Evolutionary conservation across 768 basidiomycete species (phyloP).

Genomic region (Xerocomellus dryophilus): DNA sequence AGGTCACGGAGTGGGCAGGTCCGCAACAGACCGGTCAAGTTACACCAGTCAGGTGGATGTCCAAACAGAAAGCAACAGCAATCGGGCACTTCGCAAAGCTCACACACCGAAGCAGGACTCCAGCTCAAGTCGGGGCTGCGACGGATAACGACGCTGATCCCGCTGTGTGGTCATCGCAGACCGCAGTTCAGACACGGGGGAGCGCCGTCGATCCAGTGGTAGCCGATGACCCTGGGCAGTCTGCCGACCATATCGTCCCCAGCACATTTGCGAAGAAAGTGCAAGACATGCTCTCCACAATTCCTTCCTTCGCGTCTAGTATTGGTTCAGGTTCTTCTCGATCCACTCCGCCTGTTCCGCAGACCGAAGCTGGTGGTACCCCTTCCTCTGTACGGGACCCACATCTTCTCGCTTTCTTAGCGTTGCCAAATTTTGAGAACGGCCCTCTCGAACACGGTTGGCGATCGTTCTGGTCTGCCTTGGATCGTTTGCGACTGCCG

Average conservation of each 20-base stretch:
- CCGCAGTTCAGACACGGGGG: background rate
- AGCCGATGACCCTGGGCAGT: slow-evolving; percentile 13
- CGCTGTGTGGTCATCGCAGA: slow-evolving; percentile 4
- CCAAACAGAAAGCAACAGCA: slow-evolving; percentile 15
- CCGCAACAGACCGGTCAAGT: slow-evolving; percentile 5
- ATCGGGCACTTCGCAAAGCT: slow-evolving; percentile 18
- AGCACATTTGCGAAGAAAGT: slow-evolving; percentile 49
- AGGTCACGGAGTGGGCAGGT: slow-evolving; percentile 4
- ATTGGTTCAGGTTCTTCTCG: slow-evolving; percentile 18
- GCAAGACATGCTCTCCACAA: slow-evolving; percentile 47
- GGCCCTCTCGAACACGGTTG: slow-evolving; percentile 42
- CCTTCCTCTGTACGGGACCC: slow-evolving; percentile 38
- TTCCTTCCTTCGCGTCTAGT: slow-evolving; percentile 34
- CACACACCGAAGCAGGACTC: slow-evolving; percentile 10
- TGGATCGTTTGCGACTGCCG: slow-evolving; percentile 45
- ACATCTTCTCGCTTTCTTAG: slow-evolving; percentile 48
- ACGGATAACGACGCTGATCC: slow-evolving; percentile 7
- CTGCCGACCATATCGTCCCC: slow-evolving; percentile 33
- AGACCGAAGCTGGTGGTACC: slow-evolving; percentile 5
- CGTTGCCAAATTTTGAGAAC: slow-evolving; percentile 64
- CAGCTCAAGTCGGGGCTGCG: background rate
- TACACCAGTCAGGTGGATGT: slow-evolving; percentile 9
- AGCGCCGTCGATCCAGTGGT: slow-evolving; percentile 4
- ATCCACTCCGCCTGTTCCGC: slow-evolving; percentile 10
- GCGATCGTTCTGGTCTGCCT: slow-evolving; percentile 57